Evolutionary conservation across 306 rosid genomes (phyloP), one percentile per base, ranked within the genome.

Genomic region (Medicago lupulina): DNA sequence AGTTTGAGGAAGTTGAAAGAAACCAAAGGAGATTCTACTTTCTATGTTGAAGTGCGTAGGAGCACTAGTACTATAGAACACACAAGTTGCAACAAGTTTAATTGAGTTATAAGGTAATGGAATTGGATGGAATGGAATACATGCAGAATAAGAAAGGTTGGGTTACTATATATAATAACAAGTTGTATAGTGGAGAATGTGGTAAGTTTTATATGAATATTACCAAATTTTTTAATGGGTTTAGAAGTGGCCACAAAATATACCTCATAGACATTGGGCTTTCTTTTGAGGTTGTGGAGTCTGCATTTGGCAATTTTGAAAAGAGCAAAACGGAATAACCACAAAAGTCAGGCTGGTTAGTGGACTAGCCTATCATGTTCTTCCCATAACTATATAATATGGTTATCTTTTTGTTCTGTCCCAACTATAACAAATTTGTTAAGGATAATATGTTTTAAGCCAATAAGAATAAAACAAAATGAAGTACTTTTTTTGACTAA

Each of bases 221-320:
- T 38, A 36, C 66, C 41, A 66, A 67, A 17, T 66, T 8, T 73
- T 86, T 86, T 83, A 79, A 72, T 53, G 85, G 79, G 60, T 82
- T 75, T 15, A 55, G 90, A 85, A 82, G 89, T 79, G 91, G 90
- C 90, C 91, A 87, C 84, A 90, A 89, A 86, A 79, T 81, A 79
- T 81, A 77, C 67, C 81, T 67, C 65, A 28, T 58, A 80, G 80
- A 83, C 71, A 84, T 79, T 81, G 82, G 82, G 16, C 60, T 50
- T 80, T 75, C 36, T 66, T 70, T 34, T 76, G 80, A 76, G 86
- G 74, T 59, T 78, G 83, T 86, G 92, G 90, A 84, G 81, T 73
- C 70, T 79, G 92, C 83, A 79, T 79, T 74, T 83, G 82, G 82
- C 81, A 67, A 70, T 77, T 84, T 77, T 71, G 81, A 70, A 79